Evolutionary conservation across 306 rosid species (phyloP).

Genomic region (Styphnolobium japonicum): DNA sequence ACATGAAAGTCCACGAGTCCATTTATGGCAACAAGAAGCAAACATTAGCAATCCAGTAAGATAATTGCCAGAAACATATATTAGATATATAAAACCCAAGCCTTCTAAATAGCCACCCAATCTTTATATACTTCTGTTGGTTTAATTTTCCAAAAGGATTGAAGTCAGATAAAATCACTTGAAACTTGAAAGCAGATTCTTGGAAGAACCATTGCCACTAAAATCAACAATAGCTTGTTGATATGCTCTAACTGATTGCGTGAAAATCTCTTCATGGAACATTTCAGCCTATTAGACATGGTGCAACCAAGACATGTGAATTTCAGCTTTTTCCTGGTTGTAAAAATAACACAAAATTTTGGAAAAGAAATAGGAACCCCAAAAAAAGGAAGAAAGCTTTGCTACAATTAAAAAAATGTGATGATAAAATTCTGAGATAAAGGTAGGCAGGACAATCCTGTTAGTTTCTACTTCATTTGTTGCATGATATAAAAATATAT

Average conservation of each 20-base stretch:
- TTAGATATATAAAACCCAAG: too few relatives aligned
- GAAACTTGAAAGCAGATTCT: not conserved
- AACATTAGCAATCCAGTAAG: too few relatives aligned
- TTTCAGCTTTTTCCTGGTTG: not conserved
- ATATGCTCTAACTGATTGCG: not conserved
- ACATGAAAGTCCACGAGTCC: too few relatives aligned
- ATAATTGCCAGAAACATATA: too few relatives aligned
- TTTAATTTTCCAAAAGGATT: conserved; percentile 6
- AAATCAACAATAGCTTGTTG: not conserved
- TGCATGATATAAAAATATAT: not conserved
- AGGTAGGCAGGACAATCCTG: not conserved
- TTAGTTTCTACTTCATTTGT: not conserved
- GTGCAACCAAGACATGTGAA: not conserved
- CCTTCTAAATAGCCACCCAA: not conserved
- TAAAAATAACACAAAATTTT: not conserved
- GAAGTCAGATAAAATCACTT: not conserved
- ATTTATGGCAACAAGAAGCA: too few relatives aligned
- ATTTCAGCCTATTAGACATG: not conserved
- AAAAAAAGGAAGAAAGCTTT: not conserved
- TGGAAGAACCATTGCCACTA: not conserved
- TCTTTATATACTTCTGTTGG: not conserved
- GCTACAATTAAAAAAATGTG: not conserved
- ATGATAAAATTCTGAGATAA: not conserved
- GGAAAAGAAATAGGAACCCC: not conserved
- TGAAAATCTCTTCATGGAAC: not conserved